Evolutionary conservation across 345 rosid genomes (phyloP), one percentile per base, ranked within the genome.

Genomic region (Syzygium oleosum): DNA sequence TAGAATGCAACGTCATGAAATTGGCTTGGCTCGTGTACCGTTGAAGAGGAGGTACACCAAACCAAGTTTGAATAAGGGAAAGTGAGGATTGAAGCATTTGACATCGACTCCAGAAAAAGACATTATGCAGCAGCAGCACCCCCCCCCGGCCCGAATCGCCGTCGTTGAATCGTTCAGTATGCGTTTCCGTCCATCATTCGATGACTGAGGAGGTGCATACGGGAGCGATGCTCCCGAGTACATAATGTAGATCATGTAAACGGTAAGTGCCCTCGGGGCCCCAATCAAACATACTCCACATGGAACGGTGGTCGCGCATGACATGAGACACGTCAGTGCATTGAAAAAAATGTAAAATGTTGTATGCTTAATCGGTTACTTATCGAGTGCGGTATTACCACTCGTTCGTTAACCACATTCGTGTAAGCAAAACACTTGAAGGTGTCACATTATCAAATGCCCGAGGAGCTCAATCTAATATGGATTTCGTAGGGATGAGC

Each of bases 81-180:
- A 25, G 10, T 25, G 14, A 10, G 29, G 63, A 58, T 0, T 25
- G n/a, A 58, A 58, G 63, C 63, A 9, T 23, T 58, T 58, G 63
- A 23, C 14, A 5, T 23, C 63, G 9, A 58, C 29, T 58, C 11
- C 14, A 58, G 63, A 56, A 56, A 23, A 56, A 56, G 61, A 56
- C 61, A 56, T 56, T 9, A 56, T 16, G 56, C 6, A 54, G 21
- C n/a, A n/a, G n/a, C n/a, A n/a, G n/a, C n/a, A n/a, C 8, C 43
- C 43, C 43, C 43, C 43, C 43, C 43, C 43, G 6, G 6, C 0
- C 41, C 38, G 2, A 21, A 54, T 54, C 21, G 9, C n/a, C n/a
- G 2, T 7, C 7, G 38, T 61, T 12, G 34, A 61, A n/a, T 3
- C 1, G 5, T n/a, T 12, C 38, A 0, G 17, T 17, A 5, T n/a